These are phyloP conservation scores for Podosphaera fusca DNA, from an alignment of 2,329 filamentous ascomycete species.

Conservation along the genomic window DNA sequence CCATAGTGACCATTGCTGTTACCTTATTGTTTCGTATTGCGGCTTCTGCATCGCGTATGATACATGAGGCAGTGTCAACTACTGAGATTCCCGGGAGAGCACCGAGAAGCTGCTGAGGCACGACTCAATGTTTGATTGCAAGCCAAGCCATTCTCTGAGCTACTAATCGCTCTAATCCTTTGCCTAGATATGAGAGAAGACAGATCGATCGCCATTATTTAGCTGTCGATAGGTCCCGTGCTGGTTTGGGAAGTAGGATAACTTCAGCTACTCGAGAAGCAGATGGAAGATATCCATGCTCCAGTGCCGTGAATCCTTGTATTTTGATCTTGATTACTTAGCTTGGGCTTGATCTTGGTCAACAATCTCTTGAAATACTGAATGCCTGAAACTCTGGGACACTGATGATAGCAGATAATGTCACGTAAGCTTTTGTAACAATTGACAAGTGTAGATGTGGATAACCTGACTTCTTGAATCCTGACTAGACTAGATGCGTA, in stretches of 20 bases:
- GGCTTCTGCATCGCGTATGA: neutral
- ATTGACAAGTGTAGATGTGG: too few species aligned
- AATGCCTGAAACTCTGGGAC: too few species aligned
- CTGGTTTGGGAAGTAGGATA: neutral
- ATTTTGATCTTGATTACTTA: too few species aligned
- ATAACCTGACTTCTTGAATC: too few species aligned
- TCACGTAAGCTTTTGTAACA: too few species aligned
- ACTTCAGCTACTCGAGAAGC: neutral
- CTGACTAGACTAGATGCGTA: too few species aligned
- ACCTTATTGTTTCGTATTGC: neutral
- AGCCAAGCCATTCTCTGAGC: neutral
- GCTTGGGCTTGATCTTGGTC: too few species aligned
- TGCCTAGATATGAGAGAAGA: neutral
- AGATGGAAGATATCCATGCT: neutral
- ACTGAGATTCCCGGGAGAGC: neutral
- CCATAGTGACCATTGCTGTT: neutral
- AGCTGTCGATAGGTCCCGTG: neutral
- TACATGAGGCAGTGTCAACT: neutral
- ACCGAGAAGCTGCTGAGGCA: neutral
- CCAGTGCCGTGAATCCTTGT: neutral
- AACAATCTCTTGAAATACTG: too few species aligned
- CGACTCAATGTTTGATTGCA: neutral
- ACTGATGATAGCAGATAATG: too few species aligned
- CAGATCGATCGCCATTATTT: neutral
- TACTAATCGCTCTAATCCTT: neutral